Evolutionary conservation across 2,329 filamentous ascomycete genomes (phyloP).

Genomic region (Talaromyces sp.): DNA sequence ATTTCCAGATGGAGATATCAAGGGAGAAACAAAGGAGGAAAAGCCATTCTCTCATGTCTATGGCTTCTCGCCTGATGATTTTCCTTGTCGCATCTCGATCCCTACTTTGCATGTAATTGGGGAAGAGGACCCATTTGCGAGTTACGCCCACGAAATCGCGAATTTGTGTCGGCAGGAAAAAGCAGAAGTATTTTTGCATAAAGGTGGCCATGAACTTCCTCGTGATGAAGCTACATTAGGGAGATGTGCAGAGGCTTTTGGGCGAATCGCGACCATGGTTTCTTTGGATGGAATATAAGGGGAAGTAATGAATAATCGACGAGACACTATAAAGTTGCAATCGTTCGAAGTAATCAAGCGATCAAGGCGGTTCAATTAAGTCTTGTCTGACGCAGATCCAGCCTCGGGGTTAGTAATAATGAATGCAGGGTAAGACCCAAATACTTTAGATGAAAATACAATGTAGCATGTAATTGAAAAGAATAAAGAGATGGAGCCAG

Average conservation of each 20-base stretch:
- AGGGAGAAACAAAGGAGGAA: neutral
- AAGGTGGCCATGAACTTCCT: constrained; percentile 9
- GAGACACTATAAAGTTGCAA: no score
- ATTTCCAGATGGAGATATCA: neutral
- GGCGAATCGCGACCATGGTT: neutral
- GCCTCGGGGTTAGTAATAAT: neutral
- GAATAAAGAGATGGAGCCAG: neutral
- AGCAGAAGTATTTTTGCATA: neutral
- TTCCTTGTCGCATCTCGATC: neutral
- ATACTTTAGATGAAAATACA: no score
- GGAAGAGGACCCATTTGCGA: neutral
- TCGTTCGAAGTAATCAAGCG: no score
- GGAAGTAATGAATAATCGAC: no score
- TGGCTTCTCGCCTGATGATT: neutral
- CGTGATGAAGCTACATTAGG: neutral
- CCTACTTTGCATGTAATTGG: constrained; percentile 9
- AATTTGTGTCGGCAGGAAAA: neutral
- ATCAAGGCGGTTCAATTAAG: no score
- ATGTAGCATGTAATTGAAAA: no score
- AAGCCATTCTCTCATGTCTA: neutral
- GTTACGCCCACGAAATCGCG: neutral
- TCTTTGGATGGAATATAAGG: neutral
- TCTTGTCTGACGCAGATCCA: neutral
- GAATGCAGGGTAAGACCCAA: neutral
- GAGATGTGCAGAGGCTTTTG: neutral